Evolutionary conservation across 495 filamentous ascomycete species (phyloP), one percentile per base, ranked within the genome.

Genomic region (Penicillium desertorum): DNA sequence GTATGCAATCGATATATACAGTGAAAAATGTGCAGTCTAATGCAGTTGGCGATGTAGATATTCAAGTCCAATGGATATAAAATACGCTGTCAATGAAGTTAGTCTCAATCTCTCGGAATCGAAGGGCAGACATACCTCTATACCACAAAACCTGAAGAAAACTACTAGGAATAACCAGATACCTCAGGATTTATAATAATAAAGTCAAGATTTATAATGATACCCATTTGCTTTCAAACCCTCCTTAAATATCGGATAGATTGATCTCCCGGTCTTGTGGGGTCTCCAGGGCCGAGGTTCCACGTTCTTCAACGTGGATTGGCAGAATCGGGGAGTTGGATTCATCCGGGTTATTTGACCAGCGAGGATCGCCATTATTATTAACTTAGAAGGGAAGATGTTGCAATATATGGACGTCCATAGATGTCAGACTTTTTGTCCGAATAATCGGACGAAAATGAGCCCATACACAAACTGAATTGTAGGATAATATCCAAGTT

Each of bases 221-320:
- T 27, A 29, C n/a, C n/a, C n/a, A 30, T 11, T 11, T 30, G 29
- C 29, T 30, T 30, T 30, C 29, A 11, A 30, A 30, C 37, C 45
- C 44, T 27, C 25, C 23, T 25, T 25, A 25, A 25, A 25, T 25
- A 9, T 7, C 27, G 27, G 27, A 29, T 29, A 54, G 64, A 67
- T 61, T 56, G 19, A 63, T 62, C 34, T 45, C 56, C 36, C 67
- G 62, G 67, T 32, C 56, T 45, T 30, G 34, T 39, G 36, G 36
- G 30, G 32, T 39, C 20, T 25, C 5, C 30, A 34, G 30, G 30
- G 3, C 23, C 36, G 27, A 17, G 5, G 45, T 12, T 17, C 45
- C 27, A 30, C 16, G 7, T 46, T 1, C 27, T 19, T 7, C 3
- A 23, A 44, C 5, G 27, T 12, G 45, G 12, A 46, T 45, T 45